phyloP scores from a whole-genome alignment of 768 basidiomycete genomes.

The Phylloporus sp. region DNA sequence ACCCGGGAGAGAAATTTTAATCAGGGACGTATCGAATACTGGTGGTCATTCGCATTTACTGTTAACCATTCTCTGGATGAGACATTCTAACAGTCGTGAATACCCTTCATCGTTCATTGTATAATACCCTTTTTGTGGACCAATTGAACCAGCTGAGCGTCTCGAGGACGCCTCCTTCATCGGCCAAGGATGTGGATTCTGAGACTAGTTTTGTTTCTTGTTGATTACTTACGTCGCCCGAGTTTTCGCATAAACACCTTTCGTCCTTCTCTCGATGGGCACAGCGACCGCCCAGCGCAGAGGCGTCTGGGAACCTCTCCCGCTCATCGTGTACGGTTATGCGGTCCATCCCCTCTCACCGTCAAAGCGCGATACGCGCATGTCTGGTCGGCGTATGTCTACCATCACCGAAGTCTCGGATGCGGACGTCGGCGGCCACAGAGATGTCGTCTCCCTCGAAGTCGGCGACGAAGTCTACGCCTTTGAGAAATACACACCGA shows the following conservation, averaged over 20 bases:
- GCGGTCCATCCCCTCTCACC: conserved; percentile 81
- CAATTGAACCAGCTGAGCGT: too few relatives aligned
- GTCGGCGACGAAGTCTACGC: conserved; percentile 97
- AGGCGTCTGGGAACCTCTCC: conserved; percentile 61
- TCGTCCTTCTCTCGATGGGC: conserved; percentile 13
- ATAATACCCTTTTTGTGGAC: too few relatives aligned
- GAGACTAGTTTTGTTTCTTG: neutral
- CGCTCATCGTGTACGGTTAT: conserved; percentile 85
- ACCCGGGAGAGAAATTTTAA: conserved; percentile 54
- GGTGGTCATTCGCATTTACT: conserved; percentile 29
- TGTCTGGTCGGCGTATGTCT: conserved; percentile 44
- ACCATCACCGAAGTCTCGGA: conserved; percentile 45
- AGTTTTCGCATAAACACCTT: neutral
- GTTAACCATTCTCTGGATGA: conserved; percentile 2
- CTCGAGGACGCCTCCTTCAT: too few relatives aligned
- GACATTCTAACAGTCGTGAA: conserved; percentile 1
- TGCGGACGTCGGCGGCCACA: conserved; percentile 61
- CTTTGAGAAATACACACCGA: conserved; percentile 85
- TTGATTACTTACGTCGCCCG: neutral
- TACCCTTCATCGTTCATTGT: too few relatives aligned
- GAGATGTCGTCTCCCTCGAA: conserved; percentile 81
- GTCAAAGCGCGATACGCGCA: conserved; percentile 66
- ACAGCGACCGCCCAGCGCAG: conserved; percentile 29
- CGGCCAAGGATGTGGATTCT: too few relatives aligned
- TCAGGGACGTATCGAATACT: conserved; percentile 18